Percentiles rank a stretch among this genome's conserved stretches.
Conservation (phyloP, 441 rosid genomes). For the Populus hybrid region DNA sequence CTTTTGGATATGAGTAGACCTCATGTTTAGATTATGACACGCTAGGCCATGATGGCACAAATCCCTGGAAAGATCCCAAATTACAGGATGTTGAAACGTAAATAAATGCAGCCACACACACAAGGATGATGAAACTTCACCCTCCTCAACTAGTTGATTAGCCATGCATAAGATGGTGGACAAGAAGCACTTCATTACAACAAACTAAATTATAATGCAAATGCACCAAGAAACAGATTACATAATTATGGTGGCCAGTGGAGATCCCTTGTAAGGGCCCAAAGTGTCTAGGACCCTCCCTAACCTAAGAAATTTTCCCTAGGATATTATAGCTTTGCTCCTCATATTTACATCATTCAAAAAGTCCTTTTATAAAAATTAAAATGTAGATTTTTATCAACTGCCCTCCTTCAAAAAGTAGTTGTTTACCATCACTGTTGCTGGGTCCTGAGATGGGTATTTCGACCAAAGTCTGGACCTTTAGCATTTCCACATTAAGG, state of each 20-base stretch:
- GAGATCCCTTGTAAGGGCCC: neutral
- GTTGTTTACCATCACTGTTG: neutral
- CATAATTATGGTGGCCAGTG: neutral
- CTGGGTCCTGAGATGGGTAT: neutral
- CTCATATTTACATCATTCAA: neutral
- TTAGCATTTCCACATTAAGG: neutral
- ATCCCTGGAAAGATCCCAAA: slow-evolving; percentile 66
- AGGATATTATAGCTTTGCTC: neutral
- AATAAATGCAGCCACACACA: slow-evolving; percentile 10
- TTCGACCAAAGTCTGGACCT: neutral
- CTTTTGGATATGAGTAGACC: slow-evolving; percentile 54
- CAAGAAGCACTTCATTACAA: neutral
- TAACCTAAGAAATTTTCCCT: neutral
- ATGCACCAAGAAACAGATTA: neutral
- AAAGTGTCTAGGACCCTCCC: neutral
- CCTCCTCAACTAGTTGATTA: slow-evolving; percentile 1
- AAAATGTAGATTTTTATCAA: too few species aligned
- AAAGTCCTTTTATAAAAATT: neutral
- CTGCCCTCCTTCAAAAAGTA: neutral
- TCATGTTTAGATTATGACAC: slow-evolving; percentile 69
- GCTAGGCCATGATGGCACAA: slow-evolving; percentile 48
- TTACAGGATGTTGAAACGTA: slow-evolving; percentile 8
- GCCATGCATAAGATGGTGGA: neutral
- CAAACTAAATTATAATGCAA: neutral
- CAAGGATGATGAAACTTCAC: slow-evolving; percentile 10